Evolutionary conservation across 129 eudicot species (phyloP).

Genomic region (Chrysanthemum makinoi): DNA sequence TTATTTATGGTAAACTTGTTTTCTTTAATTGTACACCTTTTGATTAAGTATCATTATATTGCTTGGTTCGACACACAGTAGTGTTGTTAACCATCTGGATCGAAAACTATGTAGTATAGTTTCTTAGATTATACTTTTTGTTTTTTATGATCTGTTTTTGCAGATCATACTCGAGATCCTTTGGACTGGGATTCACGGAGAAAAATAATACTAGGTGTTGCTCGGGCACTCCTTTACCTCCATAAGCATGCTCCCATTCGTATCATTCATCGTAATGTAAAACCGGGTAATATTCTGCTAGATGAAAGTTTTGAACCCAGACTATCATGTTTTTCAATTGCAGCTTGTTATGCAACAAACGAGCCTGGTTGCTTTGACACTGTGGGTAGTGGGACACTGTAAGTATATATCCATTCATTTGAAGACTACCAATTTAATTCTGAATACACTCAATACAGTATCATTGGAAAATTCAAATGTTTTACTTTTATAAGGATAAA

Average conservation of each 20-base stretch:
- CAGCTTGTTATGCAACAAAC: not conserved
- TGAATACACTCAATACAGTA: too few species aligned
- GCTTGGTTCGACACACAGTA: too few species aligned
- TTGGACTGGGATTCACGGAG: not conserved
- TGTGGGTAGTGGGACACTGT: not conserved
- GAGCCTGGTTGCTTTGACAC: not conserved
- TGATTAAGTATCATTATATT: too few species aligned
- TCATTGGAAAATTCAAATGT: too few species aligned
- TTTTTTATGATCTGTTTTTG: too few species aligned
- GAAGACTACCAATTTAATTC: too few species aligned
- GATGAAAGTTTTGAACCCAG: slow-evolving; percentile 6
- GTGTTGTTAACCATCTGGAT: too few species aligned
- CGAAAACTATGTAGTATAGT: not conserved
- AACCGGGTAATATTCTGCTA: not conserved
- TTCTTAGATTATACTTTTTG: not conserved
- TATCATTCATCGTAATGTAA: slow-evolving; percentile 9
- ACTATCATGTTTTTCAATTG: not conserved
- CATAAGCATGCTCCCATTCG: not conserved
- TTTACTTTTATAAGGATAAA: too few species aligned
- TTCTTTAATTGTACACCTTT: too few species aligned
- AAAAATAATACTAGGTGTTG: slow-evolving; percentile 16
- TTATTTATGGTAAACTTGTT: too few species aligned
- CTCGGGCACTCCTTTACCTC: slow-evolving; percentile 12
- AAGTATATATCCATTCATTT: not conserved
- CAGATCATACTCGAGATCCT: too few species aligned